These are phyloP conservation scores for Lepraria neglecta DNA, from an alignment of 495 filamentous ascomycete species.

Conservation along the genomic window DNA sequence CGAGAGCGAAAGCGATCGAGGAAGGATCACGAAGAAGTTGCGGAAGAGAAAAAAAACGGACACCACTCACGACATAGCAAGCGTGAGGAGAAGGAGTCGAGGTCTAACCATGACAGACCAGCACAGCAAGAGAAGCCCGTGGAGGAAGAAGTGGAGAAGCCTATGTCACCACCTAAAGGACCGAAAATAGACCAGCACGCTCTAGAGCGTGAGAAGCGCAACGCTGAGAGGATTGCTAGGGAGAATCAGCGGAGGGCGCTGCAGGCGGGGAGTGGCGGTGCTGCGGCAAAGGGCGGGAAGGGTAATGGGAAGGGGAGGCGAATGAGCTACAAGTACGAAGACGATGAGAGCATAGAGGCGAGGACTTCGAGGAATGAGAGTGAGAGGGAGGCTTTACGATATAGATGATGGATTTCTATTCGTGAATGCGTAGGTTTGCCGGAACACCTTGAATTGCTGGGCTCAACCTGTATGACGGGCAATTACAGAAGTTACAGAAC, in stretches of 20 bases:
- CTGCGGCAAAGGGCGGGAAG: slow-evolving; percentile 40
- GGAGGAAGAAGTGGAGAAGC: slow-evolving; percentile 37
- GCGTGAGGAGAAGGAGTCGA: slow-evolving; percentile 25
- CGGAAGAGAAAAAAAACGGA: slow-evolving; percentile 26
- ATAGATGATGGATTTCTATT: background rate
- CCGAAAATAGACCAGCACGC: slow-evolving; percentile 62
- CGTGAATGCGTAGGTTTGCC: background rate
- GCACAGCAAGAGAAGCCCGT: slow-evolving; percentile 17
- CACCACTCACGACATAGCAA: slow-evolving; percentile 40
- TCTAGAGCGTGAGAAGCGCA: slow-evolving; percentile 66
- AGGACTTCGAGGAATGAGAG: slow-evolving; percentile 40
- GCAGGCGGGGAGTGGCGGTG: slow-evolving; percentile 31
- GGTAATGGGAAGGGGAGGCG: slow-evolving; percentile 42
- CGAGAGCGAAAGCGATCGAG: slow-evolving; percentile 49
- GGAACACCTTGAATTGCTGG: background rate
- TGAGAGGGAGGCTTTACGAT: slow-evolving; percentile 39
- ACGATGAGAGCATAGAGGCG: slow-evolving; percentile 42
- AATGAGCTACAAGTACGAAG: slow-evolving; percentile 55
- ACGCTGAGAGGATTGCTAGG: slow-evolving; percentile 68
- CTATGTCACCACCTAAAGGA: slow-evolving; percentile 28
- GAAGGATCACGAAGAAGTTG: slow-evolving; percentile 40
- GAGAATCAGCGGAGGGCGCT: slow-evolving; percentile 66
- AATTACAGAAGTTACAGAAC: background rate
- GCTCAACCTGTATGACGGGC: background rate
- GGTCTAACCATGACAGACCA: slow-evolving; percentile 24